Base-by-base conservation (phyloP, 768 basidiomycete genomes). In the Fomitopsis serialis region DNA sequence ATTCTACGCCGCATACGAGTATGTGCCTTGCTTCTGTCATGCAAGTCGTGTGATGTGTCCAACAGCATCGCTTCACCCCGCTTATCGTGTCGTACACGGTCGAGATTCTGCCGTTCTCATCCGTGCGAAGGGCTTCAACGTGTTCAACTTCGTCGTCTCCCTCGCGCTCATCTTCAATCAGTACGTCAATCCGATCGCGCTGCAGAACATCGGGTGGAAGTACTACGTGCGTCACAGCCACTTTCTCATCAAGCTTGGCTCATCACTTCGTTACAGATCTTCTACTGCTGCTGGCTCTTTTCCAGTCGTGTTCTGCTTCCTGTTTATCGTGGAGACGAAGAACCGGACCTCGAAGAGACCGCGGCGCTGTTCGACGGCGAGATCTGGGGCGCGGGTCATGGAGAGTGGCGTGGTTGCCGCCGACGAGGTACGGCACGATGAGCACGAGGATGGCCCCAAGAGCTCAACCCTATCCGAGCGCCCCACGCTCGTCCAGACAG, bases 1-100 rank as follows among this genome's bases (percentile, higher is more conserved):
- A 53, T 92, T 81, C 74, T 89, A 88, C 65, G 82, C 82, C 10
- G 73, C 79, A 46, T 92, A 91, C 65, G 88, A 92, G 79, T 82
- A 53, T 61, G 61, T 50, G 37, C 15, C n/a, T 2, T 45, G 7
- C 29, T 19, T n/a, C 1, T 35, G 21, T 35, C 42, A 23, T 32
- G 23, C n/a, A 35, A 25, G 22, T 35, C 27, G 11, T 34, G 40
- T 34, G 17, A 35, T 2, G 21, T 3, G n/a, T 13, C 42, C 44
- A 61, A 29, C 43, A 13, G n/a, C 52, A 57, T 61, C 34, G 61
- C 61, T 62, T 58, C 54, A 59, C 61, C 27, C 61, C 58, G n/a
- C 50, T 62, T 34, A 62, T 62, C 42, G 57, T 62, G 32, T 55
- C 58, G 54, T 54, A 54, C 65, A 75, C 74, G 19, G 70, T 79